Base-by-base conservation (phyloP, 805 yeast species). In the Hanseniaspora hatyaiensis region DNA sequence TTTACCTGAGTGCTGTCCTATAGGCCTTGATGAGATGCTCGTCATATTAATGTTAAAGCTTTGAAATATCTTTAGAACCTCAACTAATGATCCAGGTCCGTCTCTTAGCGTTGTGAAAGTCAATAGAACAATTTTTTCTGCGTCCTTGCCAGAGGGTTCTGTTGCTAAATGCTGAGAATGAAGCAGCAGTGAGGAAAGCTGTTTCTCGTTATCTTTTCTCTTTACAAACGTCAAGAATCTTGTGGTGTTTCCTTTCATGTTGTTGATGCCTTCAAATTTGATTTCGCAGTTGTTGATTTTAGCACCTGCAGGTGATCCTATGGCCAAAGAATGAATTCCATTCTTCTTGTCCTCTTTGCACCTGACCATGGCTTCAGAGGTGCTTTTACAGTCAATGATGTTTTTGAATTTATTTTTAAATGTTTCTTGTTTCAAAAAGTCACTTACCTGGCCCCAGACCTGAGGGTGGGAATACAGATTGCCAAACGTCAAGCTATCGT, bases 391-490 rank as follows among this genome's bases (percentile, higher is more conserved):
- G 61, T 87, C 95, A 15, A 82, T 68, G 51, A 64, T 70, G 44
- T 61, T 55, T 13, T 65, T 63, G 32, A 66, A 61, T 39, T 57
- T 58, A 12, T 59, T 48, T 34, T 58, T 50, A 58, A 67, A 52
- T 52, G 51, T 44, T 4, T 28, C 22, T 12, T 46, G 52, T 16
- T 66, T 58, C 34, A 82, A 59, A 66, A 83, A 92, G 19, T 66
- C 60, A 2, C 72, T 66, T 42, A 84, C 80, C 60, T 89, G 98
- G 8, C 96, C 94, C 98, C 98, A 89, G 0, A 88, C 98, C 62
- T 89, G 98, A 1, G 98, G 96, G 63, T 89, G 98, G 3, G 96
- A 83, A 65, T 83, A 84, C 16, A 89, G 72, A 28, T 70, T 73
- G 13, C 59, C 63, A 44, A 87, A 72, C 6, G 28, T 12, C 3